Evolutionary conservation across 2,329 filamentous ascomycete species (phyloP), one percentile per base, ranked within the genome.

Genomic region (Scytalidium lignicola): DNA sequence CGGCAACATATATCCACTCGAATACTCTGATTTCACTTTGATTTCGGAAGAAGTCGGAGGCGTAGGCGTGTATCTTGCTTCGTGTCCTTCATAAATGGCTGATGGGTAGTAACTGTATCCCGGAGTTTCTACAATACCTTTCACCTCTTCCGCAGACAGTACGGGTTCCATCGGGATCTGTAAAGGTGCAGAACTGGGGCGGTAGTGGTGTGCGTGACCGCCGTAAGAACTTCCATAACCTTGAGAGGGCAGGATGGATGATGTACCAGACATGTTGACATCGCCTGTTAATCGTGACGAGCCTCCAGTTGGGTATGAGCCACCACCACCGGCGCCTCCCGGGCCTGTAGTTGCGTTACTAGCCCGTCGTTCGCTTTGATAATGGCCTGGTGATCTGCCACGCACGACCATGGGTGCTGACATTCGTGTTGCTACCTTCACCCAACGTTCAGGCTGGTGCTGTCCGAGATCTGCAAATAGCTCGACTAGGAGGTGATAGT

Each of bases 401-500:
- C 82, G 78, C n/a, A 86, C 82, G 9, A 86, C 82, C 68, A 86
- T 80, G 46, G 74, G 78, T 40, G 79, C 74, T 12, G 81, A 85
- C 54, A 80, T 72, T 41, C 72, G 71, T 39, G 75, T 73, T 1
- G 82, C 81, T 47, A 85, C 70, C 53, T 80, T 78, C 43, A 83
- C 68, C 74, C 75, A 84, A 18, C 74, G 67, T 1, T 65, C 63
- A 1, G 55, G 40, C 39, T 57, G 51, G 13, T 59, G 56, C 7
- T 46, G 57, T 6, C 74, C 68, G 3, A 83, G 65, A 58, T 84
- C 78, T 12, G 76, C 82, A 57, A 76, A 81, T 2, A 86, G 73
- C 59, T 88, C 83, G 3, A 87, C 82, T 32, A 87, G 77, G 15
- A 89, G 71, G 57, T 86, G 82, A 61, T 87, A 88, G 61, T 84